Evolutionary conservation across 768 basidiomycete genomes (phyloP).

Genomic region (Leccinellum rugosiceps): DNA sequence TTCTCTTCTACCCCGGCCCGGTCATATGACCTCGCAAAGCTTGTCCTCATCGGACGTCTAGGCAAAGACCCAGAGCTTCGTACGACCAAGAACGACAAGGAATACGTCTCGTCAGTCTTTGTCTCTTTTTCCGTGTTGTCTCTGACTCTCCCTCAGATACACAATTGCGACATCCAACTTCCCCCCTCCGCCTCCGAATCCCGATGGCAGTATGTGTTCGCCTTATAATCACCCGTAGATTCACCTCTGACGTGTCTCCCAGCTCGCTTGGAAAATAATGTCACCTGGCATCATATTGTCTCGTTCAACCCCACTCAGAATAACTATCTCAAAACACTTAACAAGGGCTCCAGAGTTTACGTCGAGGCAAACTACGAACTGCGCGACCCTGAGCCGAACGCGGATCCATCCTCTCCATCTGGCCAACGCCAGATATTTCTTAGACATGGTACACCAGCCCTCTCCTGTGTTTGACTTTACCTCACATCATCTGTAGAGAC

Average conservation of each 20-base stretch:
- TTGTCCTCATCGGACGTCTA: slow-evolving; percentile 74
- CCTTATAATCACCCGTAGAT: not conserved
- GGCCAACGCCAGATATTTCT: slow-evolving; percentile 83
- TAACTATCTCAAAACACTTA: slow-evolving; percentile 60
- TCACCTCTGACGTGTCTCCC: not conserved
- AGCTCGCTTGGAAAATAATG: slow-evolving; percentile 52
- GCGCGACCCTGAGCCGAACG: slow-evolving; percentile 62
- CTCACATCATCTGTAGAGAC: slow-evolving; percentile 40
- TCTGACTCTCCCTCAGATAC: slow-evolving; percentile 48
- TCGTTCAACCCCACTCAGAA: slow-evolving; percentile 67
- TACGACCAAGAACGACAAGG: slow-evolving; percentile 67
- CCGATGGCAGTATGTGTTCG: slow-evolving; percentile 54
- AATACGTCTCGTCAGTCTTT: slow-evolving; percentile 66
- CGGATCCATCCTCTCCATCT: slow-evolving; percentile 63
- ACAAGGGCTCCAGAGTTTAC: slow-evolving; percentile 72
- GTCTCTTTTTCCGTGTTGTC: not conserved
- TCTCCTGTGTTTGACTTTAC: not conserved
- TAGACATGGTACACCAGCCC: slow-evolving; percentile 57
- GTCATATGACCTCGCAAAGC: slow-evolving; percentile 64
- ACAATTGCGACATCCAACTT: slow-evolving; percentile 70
- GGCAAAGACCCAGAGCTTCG: slow-evolving; percentile 69
- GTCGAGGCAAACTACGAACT: slow-evolving; percentile 80
- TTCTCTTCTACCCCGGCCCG: slow-evolving; percentile 62
- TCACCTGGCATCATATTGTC: slow-evolving; percentile 75
- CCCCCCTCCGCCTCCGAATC: slow-evolving; percentile 51